Conservation (phyloP, 2,329 filamentous ascomycete genomes). For the Alternaria sp. region DNA sequence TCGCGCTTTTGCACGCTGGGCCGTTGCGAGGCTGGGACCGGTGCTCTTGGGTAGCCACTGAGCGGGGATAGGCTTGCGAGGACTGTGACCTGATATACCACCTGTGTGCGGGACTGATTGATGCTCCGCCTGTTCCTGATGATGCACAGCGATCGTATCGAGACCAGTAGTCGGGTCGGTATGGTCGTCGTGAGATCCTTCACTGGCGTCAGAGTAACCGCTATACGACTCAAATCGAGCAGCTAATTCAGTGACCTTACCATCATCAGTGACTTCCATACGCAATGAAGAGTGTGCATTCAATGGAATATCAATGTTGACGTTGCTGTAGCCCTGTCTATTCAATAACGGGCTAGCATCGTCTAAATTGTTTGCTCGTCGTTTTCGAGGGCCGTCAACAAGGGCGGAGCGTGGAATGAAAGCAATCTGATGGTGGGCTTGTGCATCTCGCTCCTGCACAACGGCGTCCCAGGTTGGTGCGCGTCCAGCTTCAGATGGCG, state of each 20-base stretch:
- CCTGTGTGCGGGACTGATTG: not conserved
- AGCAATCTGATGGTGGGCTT: conserved; percentile 18
- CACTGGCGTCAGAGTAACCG: conserved; percentile 25
- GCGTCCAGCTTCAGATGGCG: conserved; percentile 24
- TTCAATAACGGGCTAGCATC: conserved; percentile 24
- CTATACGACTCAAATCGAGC: conserved; percentile 32
- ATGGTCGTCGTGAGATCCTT: conserved; percentile 20
- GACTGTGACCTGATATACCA: conserved; percentile 19
- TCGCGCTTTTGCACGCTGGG: conserved; percentile 35
- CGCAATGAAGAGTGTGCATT: conserved; percentile 31
- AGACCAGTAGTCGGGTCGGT: conserved; percentile 6
- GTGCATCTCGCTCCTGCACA: conserved; percentile 4
- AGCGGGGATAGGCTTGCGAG: conserved; percentile 41
- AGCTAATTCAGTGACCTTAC: conserved; percentile 40
- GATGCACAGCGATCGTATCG: conserved; percentile 14
- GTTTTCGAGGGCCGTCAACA: conserved; percentile 8
- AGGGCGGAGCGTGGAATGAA: conserved; percentile 36
- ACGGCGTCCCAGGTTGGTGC: conserved; percentile 14
- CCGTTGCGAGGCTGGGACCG: conserved; percentile 33
- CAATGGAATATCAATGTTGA: conserved; percentile 38
- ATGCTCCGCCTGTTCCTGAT: conserved; percentile 8
- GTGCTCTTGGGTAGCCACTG: conserved; percentile 32
- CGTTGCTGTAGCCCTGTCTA: conserved; percentile 22
- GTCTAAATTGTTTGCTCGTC: conserved; percentile 2
- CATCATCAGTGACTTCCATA: conserved; percentile 35